phyloP scores from a whole-genome alignment of 192 early-diverging fungal species.

The Umbelopsis sp. region DNA sequence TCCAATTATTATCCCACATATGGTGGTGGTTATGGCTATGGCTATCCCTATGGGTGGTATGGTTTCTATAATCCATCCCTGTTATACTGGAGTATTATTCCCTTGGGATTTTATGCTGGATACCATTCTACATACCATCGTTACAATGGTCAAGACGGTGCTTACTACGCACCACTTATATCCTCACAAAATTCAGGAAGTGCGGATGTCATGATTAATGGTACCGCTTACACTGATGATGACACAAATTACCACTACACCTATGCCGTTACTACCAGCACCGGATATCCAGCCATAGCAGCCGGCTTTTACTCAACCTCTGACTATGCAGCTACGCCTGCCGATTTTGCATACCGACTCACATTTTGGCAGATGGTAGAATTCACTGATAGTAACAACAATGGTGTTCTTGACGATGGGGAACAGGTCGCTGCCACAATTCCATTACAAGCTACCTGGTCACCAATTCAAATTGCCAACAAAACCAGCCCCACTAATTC shows the following conservation, averaged over 20 bases:
- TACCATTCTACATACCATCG: constrained; percentile 34
- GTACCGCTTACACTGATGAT: constrained; percentile 30
- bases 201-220: constrained; percentile 32
- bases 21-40: constrained; percentile 27
- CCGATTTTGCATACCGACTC: constrained; percentile 39
- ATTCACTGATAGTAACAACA: constrained; percentile 39
- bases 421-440: constrained; percentile 29
- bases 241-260: constrained; percentile 31
- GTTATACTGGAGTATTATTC: constrained; percentile 31
- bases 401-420: constrained; percentile 31
- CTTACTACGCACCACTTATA: constrained; percentile 39
- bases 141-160: constrained; percentile 30
- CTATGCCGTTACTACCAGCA: constrained; percentile 24
- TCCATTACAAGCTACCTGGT: constrained; percentile 32
- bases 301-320: constrained; percentile 34
- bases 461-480: constrained; percentile 24
- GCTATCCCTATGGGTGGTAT: constrained; percentile 29
- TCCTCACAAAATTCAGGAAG: constrained; percentile 15
- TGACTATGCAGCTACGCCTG: constrained; percentile 26
- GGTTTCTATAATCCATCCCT: constrained; percentile 38
- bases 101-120: constrained; percentile 32
- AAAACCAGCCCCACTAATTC: constrained; percentile 27
- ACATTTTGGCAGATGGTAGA: constrained; percentile 34
- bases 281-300: constrained; percentile 26
- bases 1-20: constrained; percentile 34